A percentile compares a stretch with the other conserved stretches of the same genome.
phyloP scores from a whole-genome alignment of 1,139 yeast genomes.

The Diutina mesorugosa region DNA sequence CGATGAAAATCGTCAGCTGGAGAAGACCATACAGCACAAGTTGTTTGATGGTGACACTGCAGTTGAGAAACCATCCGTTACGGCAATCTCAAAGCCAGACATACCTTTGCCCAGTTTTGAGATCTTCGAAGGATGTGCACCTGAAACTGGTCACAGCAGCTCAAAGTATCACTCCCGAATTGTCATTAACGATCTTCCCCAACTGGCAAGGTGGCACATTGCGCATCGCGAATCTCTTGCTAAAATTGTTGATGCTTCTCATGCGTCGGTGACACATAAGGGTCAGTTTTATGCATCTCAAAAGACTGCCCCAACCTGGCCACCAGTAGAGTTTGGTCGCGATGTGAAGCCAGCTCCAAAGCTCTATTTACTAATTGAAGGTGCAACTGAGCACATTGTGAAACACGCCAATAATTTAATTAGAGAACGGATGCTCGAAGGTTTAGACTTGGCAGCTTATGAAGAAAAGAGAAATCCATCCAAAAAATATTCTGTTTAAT shows the following conservation, averaged over 20 bases:
- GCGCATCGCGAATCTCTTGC: conserved; percentile 56
- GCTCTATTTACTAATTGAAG: conserved; percentile 69
- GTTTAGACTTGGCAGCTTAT: conserved; percentile 33
- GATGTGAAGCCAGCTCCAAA: conserved; percentile 52
- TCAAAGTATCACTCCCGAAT: conserved; percentile 60
- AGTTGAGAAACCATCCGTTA: not conserved
- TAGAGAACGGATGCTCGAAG: conserved; percentile 48
- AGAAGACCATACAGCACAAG: conserved; percentile 36
- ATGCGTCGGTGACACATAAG: conserved; percentile 70
- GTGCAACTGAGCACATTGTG: conserved; percentile 53
- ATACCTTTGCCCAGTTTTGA: conserved; percentile 28
- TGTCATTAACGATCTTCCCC: conserved; percentile 78
- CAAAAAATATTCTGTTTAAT: conserved; percentile 26
- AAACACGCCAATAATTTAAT: conserved; percentile 53
- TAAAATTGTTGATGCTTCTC: conserved; percentile 57
- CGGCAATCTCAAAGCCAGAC: conserved; percentile 3
- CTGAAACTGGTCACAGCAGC: conserved; percentile 53
- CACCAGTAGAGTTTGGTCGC: conserved; percentile 21
- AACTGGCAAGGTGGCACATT: conserved; percentile 71
- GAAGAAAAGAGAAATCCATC: conserved; percentile 25
- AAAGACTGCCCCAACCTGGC: conserved; percentile 27
- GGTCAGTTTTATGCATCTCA: conserved; percentile 59
- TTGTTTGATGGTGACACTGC: conserved; percentile 8
- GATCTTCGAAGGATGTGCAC: conserved; percentile 40
- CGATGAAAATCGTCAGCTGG: conserved; percentile 53